These are phyloP conservation scores for Polygonum maritimum DNA, from an alignment of 148 eudicot genomes.

Conservation along the genomic window DNA sequence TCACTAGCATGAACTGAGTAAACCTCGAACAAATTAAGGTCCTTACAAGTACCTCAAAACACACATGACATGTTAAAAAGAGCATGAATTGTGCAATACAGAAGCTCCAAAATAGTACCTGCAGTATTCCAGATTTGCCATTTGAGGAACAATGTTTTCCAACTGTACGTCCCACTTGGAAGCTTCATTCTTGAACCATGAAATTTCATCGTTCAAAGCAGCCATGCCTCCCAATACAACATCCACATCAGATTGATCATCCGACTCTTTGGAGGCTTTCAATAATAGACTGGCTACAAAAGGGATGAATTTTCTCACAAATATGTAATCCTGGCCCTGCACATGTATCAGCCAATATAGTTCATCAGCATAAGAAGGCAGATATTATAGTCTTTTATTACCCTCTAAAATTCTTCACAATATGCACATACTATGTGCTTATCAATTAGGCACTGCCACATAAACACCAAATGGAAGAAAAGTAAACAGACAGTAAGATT, in stretches of 20 bases:
- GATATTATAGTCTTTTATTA: too few relatives aligned
- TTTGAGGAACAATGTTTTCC: conserved; percentile 36
- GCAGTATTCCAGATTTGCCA: conserved; percentile 56
- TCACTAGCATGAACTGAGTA: neutral
- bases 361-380: neutral
- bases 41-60: neutral
- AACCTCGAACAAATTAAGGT: neutral
- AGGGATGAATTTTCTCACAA: conserved; percentile 65
- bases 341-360: conserved; percentile 3
- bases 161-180: conserved; percentile 54
- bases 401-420: too few relatives aligned
- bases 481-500: too few relatives aligned
- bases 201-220: conserved; percentile 70
- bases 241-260: conserved; percentile 56
- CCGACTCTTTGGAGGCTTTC: conserved; percentile 66
- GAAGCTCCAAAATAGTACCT: conserved; percentile 29
- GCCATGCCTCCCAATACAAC: conserved; percentile 70
- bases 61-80: too few relatives aligned
- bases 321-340: conserved; percentile 83
- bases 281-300: conserved; percentile 57
- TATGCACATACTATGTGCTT: neutral
- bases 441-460: neutral
- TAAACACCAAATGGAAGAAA: neutral
- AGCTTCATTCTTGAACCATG: conserved; percentile 87
- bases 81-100: neutral